phyloP scores from a whole-genome alignment of 2,329 filamentous ascomycete genomes.

The Xylariaceae sp. region DNA sequence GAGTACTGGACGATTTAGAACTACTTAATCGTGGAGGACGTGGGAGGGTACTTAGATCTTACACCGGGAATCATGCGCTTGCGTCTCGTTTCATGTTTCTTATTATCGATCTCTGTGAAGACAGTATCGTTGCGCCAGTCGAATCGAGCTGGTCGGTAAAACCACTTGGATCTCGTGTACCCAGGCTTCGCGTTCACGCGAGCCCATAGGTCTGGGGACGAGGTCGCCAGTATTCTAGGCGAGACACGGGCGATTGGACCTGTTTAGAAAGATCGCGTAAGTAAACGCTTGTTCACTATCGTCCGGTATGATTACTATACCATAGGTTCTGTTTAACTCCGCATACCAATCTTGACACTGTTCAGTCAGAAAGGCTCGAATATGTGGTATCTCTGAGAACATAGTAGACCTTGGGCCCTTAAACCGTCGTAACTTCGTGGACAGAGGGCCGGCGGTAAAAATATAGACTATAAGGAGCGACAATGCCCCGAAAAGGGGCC shows the following conservation, averaged over 20 bases:
- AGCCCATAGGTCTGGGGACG: constrained; percentile 13
- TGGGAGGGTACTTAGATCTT: constrained; percentile 22
- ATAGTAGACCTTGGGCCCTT: constrained; percentile 27
- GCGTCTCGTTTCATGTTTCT: constrained; percentile 47
- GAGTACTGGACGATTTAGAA: constrained; percentile 47
- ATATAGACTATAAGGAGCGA: neutral
- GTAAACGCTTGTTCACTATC: neutral
- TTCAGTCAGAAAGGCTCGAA: constrained; percentile 25
- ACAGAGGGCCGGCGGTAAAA: neutral
- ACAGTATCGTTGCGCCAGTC: constrained; percentile 55
- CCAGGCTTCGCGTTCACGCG: constrained; percentile 42
- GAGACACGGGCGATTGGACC: constrained; percentile 9
- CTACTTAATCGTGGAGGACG: neutral
- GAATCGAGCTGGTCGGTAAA: constrained; percentile 48
- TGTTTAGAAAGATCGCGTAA: neutral
- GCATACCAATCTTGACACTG: constrained; percentile 33
- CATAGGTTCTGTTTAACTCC: constrained; percentile 33
- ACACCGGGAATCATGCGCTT: constrained; percentile 57
- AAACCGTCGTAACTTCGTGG: constrained; percentile 26
- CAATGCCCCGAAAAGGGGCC: neutral
- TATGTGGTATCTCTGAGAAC: constrained; percentile 31
- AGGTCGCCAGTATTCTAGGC: constrained; percentile 14
- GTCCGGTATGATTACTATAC: constrained; percentile 8
- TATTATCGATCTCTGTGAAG: constrained; percentile 54
- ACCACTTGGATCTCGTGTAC: constrained; percentile 48